Evolutionary conservation across 495 filamentous ascomycete species (phyloP).

Genomic region (Penicillium odoratum): DNA sequence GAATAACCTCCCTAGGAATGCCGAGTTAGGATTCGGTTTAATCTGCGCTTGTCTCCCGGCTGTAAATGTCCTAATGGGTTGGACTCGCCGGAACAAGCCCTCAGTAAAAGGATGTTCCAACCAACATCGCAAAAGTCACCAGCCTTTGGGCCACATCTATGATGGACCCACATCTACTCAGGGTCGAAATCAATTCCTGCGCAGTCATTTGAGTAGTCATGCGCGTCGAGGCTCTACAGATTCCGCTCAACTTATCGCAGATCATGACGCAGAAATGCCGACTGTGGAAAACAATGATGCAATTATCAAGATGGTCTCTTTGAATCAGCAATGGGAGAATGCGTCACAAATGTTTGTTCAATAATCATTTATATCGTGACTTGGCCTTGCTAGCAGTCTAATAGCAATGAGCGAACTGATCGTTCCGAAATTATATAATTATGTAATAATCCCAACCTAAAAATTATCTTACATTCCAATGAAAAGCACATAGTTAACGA

Average conservation of each 20-base stretch:
- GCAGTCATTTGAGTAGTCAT: neutral
- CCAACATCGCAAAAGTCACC: neutral
- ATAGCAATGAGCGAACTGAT: neutral
- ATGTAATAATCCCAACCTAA: neutral
- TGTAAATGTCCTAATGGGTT: neutral
- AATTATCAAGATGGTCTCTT: constrained; percentile 8
- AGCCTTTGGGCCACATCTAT: neutral
- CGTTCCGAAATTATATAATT: neutral
- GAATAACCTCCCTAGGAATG: constrained; percentile 2
- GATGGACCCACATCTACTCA: neutral
- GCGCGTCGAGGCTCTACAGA: constrained; percentile 1
- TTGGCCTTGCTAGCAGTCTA: neutral
- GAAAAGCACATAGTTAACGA: no score
- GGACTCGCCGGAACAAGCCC: neutral
- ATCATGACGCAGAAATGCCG: neutral
- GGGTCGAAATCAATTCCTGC: constrained; percentile 1
- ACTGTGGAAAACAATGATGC: constrained; percentile 2
- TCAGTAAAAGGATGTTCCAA: neutral
- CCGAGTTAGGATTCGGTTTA: constrained; percentile 8
- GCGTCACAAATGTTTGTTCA: constrained; percentile 2
- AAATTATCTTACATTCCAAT: no score
- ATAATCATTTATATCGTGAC: neutral
- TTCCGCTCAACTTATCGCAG: neutral
- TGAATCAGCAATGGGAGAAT: constrained; percentile 10
- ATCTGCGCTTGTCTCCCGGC: constrained; percentile 11